Base-by-base conservation (phyloP, 768 basidiomycete genomes). In the Lentinus tigrinus region DNA sequence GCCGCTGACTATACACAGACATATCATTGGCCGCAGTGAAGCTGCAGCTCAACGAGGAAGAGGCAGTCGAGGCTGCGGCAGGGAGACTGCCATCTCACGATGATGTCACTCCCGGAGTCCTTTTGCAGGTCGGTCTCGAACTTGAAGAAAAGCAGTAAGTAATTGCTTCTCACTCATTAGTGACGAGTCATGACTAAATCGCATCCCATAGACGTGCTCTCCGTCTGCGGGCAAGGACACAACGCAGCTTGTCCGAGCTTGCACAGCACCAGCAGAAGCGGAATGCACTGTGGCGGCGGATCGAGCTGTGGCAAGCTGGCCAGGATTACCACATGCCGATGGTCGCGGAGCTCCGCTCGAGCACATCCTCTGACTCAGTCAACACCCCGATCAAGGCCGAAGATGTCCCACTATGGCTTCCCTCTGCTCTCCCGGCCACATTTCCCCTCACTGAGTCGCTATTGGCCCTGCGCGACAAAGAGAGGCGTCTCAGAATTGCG, bases 91-190 rank as follows among this genome's bases (percentile, higher is more conserved):
- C 55, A 0, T 37, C 58, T 13, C 65, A n/a, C n/a, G n/a, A 67
- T 21, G 54, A 65, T 0, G 54, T 67, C 11, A 57, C 57, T 0
- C 61, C 64, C 1, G 54, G 47, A 8, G 31, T 48, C 1, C 67
- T 70, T 38, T 19, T 70, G 0, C 47, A 55, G 3, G 52, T 57
- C 3, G 67, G 67, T 1, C 31, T 69, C 0, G 67, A 69, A 8
- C n/a, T 70, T 2, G 65, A 69, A 47, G 65, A 69, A 4, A 48
- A 63, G 21, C 69, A 70, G 69, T 70, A 40, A 17, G 69, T 64
- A 17, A n/a, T 8, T 19, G 13, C 8, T 8, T 1, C 24, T 14
- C 10, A 13, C 19, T 7, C 26, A 4, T n/a, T 46, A 17, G n/a
- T 46, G 11, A 23, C 34, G 2, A 11, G 14, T 6, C 27, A 36